These are phyloP conservation scores for Secale cereale DNA, from an alignment of 176 grass and related monocot genomes.

Conservation along the genomic window DNA sequence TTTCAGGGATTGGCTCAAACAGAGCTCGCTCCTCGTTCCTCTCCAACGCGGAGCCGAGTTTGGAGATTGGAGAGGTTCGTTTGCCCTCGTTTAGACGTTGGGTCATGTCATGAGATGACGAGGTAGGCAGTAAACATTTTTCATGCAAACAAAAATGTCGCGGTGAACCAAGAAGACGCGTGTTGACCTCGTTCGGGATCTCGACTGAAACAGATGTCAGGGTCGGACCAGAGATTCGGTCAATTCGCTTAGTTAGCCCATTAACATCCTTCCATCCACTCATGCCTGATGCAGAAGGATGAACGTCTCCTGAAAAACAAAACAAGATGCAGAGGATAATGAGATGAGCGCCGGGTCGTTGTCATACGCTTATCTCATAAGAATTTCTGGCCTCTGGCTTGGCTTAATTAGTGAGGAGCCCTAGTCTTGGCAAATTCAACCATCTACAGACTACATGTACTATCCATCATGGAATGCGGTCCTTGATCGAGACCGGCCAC, in stretches of 20 bases:
- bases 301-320: not conserved
- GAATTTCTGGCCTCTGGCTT: not conserved
- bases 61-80: no score
- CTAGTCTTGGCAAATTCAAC: not conserved
- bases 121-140: no score
- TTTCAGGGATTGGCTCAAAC: no score
- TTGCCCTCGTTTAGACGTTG: no score
- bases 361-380: slow-evolving; percentile 8
- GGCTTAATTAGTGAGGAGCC: not conserved
- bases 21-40: no score
- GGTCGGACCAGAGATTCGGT: not conserved
- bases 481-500: no score
- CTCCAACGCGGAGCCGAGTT: no score
- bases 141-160: no score
- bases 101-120: no score
- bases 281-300: not conserved
- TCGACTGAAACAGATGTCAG: not conserved
- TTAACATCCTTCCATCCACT: slow-evolving; percentile 13
- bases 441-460: not conserved
- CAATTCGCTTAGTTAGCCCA: slow-evolving; percentile 11
- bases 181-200: not conserved
- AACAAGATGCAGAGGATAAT: not conserved
- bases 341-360: not conserved
- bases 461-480: no score
- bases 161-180: not conserved